phyloP scores from a whole-genome alignment of 2,329 filamentous ascomycete species.

The Thielaviopsis cerberus region DNA sequence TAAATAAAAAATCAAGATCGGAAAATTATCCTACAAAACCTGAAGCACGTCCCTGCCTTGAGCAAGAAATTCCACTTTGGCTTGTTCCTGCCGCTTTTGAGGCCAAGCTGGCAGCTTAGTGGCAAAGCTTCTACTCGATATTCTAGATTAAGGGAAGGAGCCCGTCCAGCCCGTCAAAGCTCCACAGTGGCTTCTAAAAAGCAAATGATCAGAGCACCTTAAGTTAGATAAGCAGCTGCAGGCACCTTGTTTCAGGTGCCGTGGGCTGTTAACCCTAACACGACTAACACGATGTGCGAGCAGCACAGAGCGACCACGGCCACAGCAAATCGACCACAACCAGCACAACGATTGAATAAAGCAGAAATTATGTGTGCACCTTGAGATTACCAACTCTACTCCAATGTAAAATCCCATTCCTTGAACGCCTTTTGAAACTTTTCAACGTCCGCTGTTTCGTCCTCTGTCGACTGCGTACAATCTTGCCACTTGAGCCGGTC shows the following conservation, averaged over 20 bases:
- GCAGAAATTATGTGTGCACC: no score
- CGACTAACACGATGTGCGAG: not conserved
- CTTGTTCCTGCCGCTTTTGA: not conserved
- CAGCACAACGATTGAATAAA: not conserved
- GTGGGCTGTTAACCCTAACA: not conserved
- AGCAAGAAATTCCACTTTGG: no score
- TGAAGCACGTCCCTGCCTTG: not conserved
- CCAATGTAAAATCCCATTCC: conserved; percentile 62
- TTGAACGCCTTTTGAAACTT: conserved; percentile 69
- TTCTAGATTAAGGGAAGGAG: not conserved
- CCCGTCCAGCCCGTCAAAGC: not conserved
- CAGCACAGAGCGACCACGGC: no score
- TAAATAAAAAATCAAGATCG: conserved; percentile 14
- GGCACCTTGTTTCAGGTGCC: not conserved
- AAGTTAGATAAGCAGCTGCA: not conserved
- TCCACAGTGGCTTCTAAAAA: not conserved
- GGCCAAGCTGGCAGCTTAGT: conserved; percentile 5
- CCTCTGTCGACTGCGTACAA: conserved; percentile 55
- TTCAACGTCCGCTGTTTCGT: conserved; percentile 62
- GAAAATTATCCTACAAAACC: conserved; percentile 20
- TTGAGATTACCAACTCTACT: not conserved
- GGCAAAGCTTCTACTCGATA: not conserved
- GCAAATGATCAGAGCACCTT: not conserved
- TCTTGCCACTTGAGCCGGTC: conserved; percentile 69
- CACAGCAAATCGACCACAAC: no score